Conservation (phyloP, 2,329 filamentous ascomycete species). For the Dryadomyces quercus-mongolicae region DNA sequence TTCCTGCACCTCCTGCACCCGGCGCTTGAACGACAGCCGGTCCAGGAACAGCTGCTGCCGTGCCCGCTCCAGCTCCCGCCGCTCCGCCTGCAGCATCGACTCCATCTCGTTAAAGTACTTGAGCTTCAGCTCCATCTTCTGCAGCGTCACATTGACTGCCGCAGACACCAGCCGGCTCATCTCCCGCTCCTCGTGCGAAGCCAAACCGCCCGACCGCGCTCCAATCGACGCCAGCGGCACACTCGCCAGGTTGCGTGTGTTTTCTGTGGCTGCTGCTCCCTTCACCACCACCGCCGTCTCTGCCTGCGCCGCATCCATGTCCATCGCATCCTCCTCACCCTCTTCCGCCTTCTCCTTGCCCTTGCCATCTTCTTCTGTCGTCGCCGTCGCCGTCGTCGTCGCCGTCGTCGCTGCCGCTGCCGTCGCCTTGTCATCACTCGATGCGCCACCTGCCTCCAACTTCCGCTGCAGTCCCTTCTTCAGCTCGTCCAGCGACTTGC, state of each 20-base stretch:
- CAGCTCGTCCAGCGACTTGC: constrained; percentile 76
- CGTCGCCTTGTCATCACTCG: constrained; percentile 20
- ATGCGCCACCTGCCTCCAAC: constrained; percentile 44
- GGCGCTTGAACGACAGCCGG: constrained; percentile 76
- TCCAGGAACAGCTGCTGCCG: constrained; percentile 91
- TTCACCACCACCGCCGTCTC: constrained; percentile 20
- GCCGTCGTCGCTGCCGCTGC: constrained; percentile 21
- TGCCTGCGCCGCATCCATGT: constrained; percentile 39
- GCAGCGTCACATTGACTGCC: constrained; percentile 83
- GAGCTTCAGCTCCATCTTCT: constrained; percentile 92
- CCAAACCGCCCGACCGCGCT: constrained; percentile 73
- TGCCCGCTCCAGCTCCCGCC: constrained; percentile 81
- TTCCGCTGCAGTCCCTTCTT: constrained; percentile 67
- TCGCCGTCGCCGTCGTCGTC: constrained; percentile 37
- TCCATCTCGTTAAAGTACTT: constrained; percentile 97
- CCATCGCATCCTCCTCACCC: constrained; percentile 57
- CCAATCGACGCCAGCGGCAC: constrained; percentile 79
- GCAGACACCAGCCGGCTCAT: constrained; percentile 89
- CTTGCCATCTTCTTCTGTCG: constrained; percentile 46
- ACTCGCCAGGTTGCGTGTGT: constrained; percentile 40
- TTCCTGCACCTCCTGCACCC: constrained; percentile 73
- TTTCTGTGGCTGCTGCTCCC: constrained; percentile 36
- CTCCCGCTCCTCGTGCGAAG: constrained; percentile 92
- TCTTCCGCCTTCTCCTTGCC: constrained; percentile 42
- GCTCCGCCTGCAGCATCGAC: constrained; percentile 78